Conservation (phyloP, 345 rosid species). For the Eucalyptus coolabah region DNA sequence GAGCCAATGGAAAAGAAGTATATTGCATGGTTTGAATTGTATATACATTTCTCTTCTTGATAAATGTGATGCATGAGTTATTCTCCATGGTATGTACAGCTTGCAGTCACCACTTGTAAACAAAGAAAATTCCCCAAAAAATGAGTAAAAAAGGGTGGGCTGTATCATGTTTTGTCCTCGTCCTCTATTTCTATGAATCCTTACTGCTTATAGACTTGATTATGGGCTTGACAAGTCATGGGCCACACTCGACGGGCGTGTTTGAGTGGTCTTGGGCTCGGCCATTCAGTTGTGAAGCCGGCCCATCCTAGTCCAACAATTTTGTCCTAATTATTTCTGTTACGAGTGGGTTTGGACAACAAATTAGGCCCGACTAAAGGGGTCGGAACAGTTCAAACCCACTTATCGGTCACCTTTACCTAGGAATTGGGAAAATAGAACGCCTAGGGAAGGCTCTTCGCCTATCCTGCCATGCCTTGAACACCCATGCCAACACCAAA, state of each 20-base stretch:
- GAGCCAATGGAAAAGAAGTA: neutral
- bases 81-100: neutral
- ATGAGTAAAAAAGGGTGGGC: neutral
- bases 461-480: constrained; percentile 28
- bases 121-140: neutral
- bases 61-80: neutral
- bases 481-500: constrained; percentile 23
- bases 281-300: neutral
- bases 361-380: neutral
- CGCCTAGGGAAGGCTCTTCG: constrained; percentile 24
- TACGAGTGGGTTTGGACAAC: neutral
- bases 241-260: neutral
- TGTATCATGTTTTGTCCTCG: neutral
- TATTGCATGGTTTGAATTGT: neutral
- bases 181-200: neutral
- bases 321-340: neutral
- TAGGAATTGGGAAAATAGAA: constrained; percentile 11
- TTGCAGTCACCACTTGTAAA: neutral
- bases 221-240: neutral
- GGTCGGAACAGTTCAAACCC: neutral
- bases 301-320: neutral
- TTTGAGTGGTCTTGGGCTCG: neutral
- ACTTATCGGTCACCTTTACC: neutral
- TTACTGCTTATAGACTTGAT: neutral
- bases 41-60: neutral